Evolutionary conservation across 2,329 filamentous ascomycete genomes (phyloP), one percentile per base, ranked within the genome.

Genomic region (Colletotrichum sp.): DNA sequence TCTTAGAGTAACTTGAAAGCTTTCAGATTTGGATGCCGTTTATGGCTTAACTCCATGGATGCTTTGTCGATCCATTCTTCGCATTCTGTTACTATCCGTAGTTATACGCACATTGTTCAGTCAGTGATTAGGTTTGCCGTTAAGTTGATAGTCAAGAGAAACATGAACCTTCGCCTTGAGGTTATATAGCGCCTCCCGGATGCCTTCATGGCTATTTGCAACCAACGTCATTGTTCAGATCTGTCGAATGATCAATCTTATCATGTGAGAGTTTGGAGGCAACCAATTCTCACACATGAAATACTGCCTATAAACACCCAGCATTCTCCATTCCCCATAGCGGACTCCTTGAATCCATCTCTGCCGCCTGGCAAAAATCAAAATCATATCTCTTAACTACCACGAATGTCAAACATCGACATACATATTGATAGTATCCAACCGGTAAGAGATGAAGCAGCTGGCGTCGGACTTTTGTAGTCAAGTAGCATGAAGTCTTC

Each of bases 291-390:
- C 18, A n/a, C 16, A 43, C 18, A 43, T n/a, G 8, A 10, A n/a
- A 1, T 43, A 6, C 18, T 6, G 38, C 8, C 5, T n/a, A 10
- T 43, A 10, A n/a, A 3, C 38, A 3, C 1, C 5, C 16, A n/a
- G 18, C 8, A 5, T 43, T 18, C 38, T 18, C 0, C 8, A 43
- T 18, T 8, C 5, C 38, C 8, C 38, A 18, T 10, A 43, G 16
- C 8, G 0, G 9, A 43, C 18, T 43, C 5, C 8, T 43, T n/a
- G 8, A 43, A 0, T n/a, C 1, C 16, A 43, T 43, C 16, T 43
- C 38, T 43, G 18, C 18, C 4, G 9, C 38, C 38, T 9, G 32
- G 32, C 32, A 43, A 18, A 43, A 43, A 43, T 43, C 18, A 43
- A 6, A 7, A 21, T 21, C 10, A 3, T 7, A 3, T 48, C 10